Conservation (phyloP, 192 early-diverging fungal species). For the Backusella sp. region DNA sequence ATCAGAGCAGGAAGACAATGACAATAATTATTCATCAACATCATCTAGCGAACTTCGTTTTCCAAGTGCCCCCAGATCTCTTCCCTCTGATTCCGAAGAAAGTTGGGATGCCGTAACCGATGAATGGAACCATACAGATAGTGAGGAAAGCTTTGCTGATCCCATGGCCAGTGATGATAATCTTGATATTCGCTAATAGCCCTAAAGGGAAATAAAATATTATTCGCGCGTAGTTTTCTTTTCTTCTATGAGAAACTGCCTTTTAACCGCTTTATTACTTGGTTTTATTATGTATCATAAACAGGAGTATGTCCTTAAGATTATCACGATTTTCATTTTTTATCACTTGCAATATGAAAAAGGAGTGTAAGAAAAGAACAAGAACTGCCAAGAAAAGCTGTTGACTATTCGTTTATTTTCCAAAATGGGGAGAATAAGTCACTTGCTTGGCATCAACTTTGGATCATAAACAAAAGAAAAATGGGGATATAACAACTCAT, state of each 20-base stretch:
- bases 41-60: slow-evolving; percentile 1
- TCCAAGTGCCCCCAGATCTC: background rate
- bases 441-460: background rate
- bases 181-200: background rate
- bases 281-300: background rate
- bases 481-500: background rate
- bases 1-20: background rate
- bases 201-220: background rate
- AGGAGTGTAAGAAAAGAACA: background rate
- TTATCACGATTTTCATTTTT: background rate
- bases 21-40: background rate
- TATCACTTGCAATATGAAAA: background rate
- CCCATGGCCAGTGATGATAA: background rate
- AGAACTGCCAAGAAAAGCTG: background rate
- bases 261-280: background rate
- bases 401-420: background rate
- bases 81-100: background rate
- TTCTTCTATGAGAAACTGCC: background rate
- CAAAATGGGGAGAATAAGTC: background rate
- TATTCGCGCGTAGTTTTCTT: background rate
- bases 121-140: background rate
- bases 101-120: slow-evolving; percentile 2
- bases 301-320: background rate
- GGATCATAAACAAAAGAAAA: background rate
- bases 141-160: slow-evolving; percentile 2